Evolutionary conservation across 495 filamentous ascomycete genomes (phyloP).

Genomic region (Terfezia boudieri): DNA sequence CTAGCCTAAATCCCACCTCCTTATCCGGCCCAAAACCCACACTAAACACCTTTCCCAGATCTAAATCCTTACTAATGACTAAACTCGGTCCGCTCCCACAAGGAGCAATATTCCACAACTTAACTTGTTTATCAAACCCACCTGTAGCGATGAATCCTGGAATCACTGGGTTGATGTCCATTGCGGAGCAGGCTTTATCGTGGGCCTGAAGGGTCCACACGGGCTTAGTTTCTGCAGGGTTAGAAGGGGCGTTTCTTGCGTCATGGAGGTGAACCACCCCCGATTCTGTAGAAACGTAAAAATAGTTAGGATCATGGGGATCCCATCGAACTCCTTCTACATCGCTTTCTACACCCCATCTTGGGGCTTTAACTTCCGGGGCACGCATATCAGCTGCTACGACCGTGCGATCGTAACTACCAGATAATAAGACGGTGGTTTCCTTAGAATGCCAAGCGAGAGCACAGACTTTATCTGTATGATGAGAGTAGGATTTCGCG

Average conservation of each 20-base stretch:
- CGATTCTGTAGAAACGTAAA: slow-evolving; percentile 84
- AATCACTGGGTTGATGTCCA: slow-evolving; percentile 72
- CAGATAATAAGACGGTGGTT: slow-evolving; percentile 69
- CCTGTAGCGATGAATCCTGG: slow-evolving; percentile 86
- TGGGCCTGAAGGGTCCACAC: slow-evolving; percentile 91
- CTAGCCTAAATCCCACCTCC: slow-evolving; percentile 73
- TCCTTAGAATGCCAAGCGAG: slow-evolving; percentile 77
- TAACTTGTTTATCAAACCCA: slow-evolving; percentile 79
- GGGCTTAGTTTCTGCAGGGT: slow-evolving; percentile 51
- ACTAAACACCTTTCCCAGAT: slow-evolving; percentile 85
- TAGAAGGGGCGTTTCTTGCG: slow-evolving; percentile 40
- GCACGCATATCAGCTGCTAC: slow-evolving; percentile 86
- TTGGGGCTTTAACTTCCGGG: slow-evolving; percentile 46
- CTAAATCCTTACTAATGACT: slow-evolving; percentile 76
- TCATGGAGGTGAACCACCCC: slow-evolving; percentile 81
- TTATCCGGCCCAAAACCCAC: slow-evolving; percentile 70
- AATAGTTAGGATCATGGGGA: slow-evolving; percentile 72
- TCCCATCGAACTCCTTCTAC: slow-evolving; percentile 87
- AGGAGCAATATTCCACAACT: slow-evolving; percentile 83
- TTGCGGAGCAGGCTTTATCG: slow-evolving; percentile 79
- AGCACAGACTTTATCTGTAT: slow-evolving; percentile 88
- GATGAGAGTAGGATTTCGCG: slow-evolving; percentile 83
- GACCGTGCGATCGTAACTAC: slow-evolving; percentile 82
- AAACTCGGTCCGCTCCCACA: slow-evolving; percentile 41
- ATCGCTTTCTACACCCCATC: slow-evolving; percentile 85